Conservation (phyloP, 805 yeast species). For the Cyberlindnera samutprakarnensis region DNA sequence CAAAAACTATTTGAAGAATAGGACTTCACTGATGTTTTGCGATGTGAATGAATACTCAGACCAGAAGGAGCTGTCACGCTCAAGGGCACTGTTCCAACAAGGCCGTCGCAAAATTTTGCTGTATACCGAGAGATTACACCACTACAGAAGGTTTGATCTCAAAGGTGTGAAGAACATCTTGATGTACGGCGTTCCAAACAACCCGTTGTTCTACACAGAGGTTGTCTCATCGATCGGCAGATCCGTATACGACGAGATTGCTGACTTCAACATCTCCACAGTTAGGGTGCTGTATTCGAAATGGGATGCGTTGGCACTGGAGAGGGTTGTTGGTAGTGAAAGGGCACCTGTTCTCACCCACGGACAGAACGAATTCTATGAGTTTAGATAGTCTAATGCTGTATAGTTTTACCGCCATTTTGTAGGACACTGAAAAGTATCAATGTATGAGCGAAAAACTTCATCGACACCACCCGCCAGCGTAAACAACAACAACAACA, state of each 20-base stretch:
- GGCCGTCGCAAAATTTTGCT: constrained; percentile 60
- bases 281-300: constrained; percentile 63
- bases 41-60: constrained; percentile 79
- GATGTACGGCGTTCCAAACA: constrained; percentile 78
- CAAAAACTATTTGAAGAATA: constrained; percentile 49
- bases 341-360: constrained; percentile 62
- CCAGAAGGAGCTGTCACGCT: constrained; percentile 61
- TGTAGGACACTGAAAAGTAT: too few relatives aligned
- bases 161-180: constrained; percentile 78
- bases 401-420: too few relatives aligned
- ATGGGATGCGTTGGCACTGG: constrained; percentile 74
- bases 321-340: constrained; percentile 74
- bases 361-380: constrained; percentile 68
- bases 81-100: constrained; percentile 61
- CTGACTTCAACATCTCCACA: constrained; percentile 49
- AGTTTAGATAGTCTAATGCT: constrained; percentile 56
- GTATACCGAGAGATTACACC: constrained; percentile 94
- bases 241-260: constrained; percentile 39
- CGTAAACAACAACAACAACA: too few relatives aligned
- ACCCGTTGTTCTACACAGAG: constrained; percentile 79
- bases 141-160: constrained; percentile 78
- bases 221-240: constrained; percentile 61
- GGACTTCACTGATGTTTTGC: constrained; percentile 58
- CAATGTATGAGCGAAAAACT: too few relatives aligned
- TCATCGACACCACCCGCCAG: too few relatives aligned